These are phyloP conservation scores for Datura wrightii DNA, from an alignment of 257 asterid species.

Conservation along the genomic window DNA sequence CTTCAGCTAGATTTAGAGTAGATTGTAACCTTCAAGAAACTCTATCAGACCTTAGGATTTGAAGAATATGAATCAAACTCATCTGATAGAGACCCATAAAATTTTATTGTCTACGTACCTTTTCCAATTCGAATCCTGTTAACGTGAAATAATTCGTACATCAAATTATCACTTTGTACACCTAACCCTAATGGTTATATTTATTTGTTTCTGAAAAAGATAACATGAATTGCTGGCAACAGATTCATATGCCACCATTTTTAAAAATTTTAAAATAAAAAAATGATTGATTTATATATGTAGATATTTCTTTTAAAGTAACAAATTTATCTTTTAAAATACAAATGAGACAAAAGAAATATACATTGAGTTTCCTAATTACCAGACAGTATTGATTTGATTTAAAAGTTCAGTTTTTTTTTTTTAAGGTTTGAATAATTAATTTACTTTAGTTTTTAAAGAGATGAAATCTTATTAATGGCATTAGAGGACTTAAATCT, in stretches of 20 bases:
- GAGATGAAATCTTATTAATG: neutral
- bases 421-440: neutral
- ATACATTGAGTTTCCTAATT: conserved; percentile 5
- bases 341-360: conserved; percentile 30
- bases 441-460: neutral
- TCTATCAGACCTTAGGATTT: too few species aligned
- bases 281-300: conserved; percentile 3
- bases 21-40: too few species aligned
- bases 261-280: too few species aligned
- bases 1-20: too few species aligned
- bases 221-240: neutral
- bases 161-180: neutral
- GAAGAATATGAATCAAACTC: too few species aligned
- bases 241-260: neutral
- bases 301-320: neutral
- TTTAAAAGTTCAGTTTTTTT: conserved; percentile 27
- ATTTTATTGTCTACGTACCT: too few species aligned
- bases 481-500: neutral
- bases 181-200: neutral
- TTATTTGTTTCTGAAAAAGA: neutral
- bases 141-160: too few species aligned
- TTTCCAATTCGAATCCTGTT: too few species aligned
- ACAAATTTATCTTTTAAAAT: neutral
- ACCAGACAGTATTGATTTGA: conserved; percentile 37
- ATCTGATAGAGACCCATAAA: too few species aligned